Evolutionary conservation across 106 monocot species (phyloP), one percentile per base, ranked within the genome.

Genomic region (Apostasia ramifera): DNA sequence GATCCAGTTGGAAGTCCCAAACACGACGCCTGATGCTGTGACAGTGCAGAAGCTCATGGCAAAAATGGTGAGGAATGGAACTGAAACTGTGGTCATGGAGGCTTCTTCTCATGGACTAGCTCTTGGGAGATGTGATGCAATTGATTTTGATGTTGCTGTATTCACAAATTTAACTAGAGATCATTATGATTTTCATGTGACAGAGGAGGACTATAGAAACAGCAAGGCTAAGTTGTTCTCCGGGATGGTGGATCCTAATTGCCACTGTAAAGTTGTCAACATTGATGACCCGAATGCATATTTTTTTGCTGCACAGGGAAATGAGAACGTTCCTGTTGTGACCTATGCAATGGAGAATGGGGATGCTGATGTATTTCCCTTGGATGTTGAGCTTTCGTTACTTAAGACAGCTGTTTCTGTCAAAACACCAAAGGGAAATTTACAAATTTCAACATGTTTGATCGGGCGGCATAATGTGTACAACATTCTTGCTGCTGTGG

Each of bases 91-190:
- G 40, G 64, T 77, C 44, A 70, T 76, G 69, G 76, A 76, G 68
- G 69, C 69, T 47, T 76, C 76, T 62, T 76, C 76, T 62, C 76
- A 76, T 41, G 77, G 70, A 1, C 41, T 77, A 14, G 70, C 77
- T 7, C 53, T 64, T 39, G 64, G 77, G 39, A 55, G 77, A 48
- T 77, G 77, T 44, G 70, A 77, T 57, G 70, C 70, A 39, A 43
- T 70, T 48, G 70, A 77, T 49, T 77, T 77, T 38, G 48, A 70
- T 49, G 70, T 70, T 48, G 70, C 70, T 5, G 70, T 77, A 1
- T 77, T 77, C 49, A 77, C 63, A 5, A 70, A 77, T 57, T 50
- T 77, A 48, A 77, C 77, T 0, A 70, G 77, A 61, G 77, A 77
- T 52, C 77, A 77, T 57, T 71, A 56, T 65, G 77, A 77, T 57